Conservation (phyloP, 2,329 filamentous ascomycete species). For the Colletotrichum endophyticum region DNA sequence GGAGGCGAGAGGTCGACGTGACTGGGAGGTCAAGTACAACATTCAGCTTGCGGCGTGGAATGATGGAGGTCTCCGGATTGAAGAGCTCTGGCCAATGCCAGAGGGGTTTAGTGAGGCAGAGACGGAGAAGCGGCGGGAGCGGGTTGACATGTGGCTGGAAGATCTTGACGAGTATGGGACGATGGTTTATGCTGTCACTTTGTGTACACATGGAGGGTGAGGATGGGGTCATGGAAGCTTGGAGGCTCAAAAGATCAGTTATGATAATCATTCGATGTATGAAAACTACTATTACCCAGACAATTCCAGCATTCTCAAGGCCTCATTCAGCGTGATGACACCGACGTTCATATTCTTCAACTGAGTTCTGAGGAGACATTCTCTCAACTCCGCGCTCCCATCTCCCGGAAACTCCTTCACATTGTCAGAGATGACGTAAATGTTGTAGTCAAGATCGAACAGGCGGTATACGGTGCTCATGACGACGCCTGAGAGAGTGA, state of each 20-base stretch:
- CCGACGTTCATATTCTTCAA: neutral
- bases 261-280: neutral
- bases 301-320: neutral
- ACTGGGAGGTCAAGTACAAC: conserved; percentile 51
- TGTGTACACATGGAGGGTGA: conserved; percentile 45
- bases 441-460: neutral
- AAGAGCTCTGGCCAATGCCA: conserved; percentile 55
- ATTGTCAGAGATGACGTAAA: neutral
- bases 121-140: conserved; percentile 32
- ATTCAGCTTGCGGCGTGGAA: conserved; percentile 44
- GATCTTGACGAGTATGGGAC: conserved; percentile 58
- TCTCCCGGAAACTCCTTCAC: neutral
- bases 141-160: conserved; percentile 55
- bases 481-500: neutral
- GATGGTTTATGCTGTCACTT: conserved; percentile 55
- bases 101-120: conserved; percentile 31
- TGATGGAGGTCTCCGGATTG: conserved; percentile 45
- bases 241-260: neutral
- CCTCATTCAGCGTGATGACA: fast-evolving
- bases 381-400: neutral
- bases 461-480: neutral
- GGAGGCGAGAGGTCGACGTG: conserved; percentile 36
- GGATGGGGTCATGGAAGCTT: neutral
- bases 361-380: neutral
- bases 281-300: neutral